Conservation (phyloP, 345 rosid species). For the Laguncularia racemosa region DNA sequence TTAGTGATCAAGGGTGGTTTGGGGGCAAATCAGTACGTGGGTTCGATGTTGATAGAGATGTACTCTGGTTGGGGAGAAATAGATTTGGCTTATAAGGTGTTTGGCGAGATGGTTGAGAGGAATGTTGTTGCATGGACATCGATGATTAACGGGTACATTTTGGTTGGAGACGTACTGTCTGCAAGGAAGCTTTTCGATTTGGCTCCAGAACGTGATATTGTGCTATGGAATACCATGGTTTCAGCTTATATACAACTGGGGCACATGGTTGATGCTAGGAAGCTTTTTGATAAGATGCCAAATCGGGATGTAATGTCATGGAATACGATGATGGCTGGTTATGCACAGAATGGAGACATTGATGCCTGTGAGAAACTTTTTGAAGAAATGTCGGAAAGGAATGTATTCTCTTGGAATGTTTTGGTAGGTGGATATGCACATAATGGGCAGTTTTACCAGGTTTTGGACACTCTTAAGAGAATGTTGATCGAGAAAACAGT, state of each 20-base stretch:
- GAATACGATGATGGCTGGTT: conserved; percentile 71
- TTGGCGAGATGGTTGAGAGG: conserved; percentile 57
- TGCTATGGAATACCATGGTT: conserved; percentile 74
- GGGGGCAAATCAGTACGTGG: conserved; percentile 40
- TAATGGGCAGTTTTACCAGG: conserved; percentile 33
- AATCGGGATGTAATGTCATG: conserved; percentile 71
- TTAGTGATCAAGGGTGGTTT: conserved; percentile 57
- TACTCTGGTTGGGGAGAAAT: conserved; percentile 40
- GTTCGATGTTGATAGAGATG: conserved; percentile 62
- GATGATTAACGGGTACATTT: conserved; percentile 52
- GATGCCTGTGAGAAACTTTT: conserved; percentile 46
- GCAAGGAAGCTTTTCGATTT: conserved; percentile 58
- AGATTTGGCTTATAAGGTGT: conserved; percentile 46
- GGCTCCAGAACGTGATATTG: conserved; percentile 66
- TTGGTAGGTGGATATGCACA: conserved; percentile 55
- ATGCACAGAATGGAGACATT: conserved; percentile 45
- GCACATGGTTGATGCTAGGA: conserved; percentile 48
- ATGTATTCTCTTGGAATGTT: conserved; percentile 78
- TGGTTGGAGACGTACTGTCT: conserved; percentile 37
- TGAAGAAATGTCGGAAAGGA: conserved; percentile 60
- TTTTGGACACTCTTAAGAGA: conserved; percentile 47
- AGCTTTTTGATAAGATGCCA: conserved; percentile 65
- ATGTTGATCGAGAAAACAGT: conserved; percentile 46
- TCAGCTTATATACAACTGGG: conserved; percentile 57
- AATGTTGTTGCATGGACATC: conserved; percentile 76